phyloP scores from a whole-genome alignment of 192 early-diverging fungal genomes.

The Coemansia sp. region DNA sequence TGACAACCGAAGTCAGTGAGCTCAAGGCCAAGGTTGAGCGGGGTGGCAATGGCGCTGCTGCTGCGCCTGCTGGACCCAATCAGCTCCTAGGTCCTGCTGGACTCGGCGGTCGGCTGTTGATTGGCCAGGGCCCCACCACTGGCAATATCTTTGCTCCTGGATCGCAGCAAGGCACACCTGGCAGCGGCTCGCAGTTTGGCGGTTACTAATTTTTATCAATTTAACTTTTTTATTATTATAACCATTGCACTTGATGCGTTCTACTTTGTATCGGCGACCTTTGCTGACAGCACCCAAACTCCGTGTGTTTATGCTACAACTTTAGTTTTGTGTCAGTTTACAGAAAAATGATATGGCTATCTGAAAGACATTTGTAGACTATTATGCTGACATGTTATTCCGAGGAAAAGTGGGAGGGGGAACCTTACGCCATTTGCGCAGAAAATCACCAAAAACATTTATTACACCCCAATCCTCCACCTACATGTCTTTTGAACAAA shows the following conservation, averaged over 20 bases:
- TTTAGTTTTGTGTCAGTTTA: too few species aligned
- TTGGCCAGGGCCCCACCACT: constrained; percentile 53
- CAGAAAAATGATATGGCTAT: too few species aligned
- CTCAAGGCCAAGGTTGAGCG: constrained; percentile 63
- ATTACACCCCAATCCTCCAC: neutral
- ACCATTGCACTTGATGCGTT: neutral
- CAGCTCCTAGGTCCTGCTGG: constrained; percentile 68
- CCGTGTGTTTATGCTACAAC: neutral
- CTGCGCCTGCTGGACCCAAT: constrained; percentile 44
- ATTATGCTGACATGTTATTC: too few species aligned
- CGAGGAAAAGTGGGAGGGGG: too few species aligned
- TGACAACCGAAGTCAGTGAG: constrained; percentile 64
- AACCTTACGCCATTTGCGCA: neutral
- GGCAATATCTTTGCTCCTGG: constrained; percentile 31
- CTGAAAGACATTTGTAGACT: too few species aligned
- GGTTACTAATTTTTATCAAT: constrained; percentile 25
- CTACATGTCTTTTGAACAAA: too few species aligned
- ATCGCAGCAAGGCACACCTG: constrained; percentile 25
- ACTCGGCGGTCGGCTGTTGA: constrained; percentile 76
- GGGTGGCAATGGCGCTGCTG: constrained; percentile 32
- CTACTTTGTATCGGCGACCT: neutral
- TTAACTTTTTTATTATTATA: neutral
- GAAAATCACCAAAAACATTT: neutral
- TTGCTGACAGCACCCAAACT: neutral
- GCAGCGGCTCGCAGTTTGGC: constrained; percentile 42